Evolutionary conservation across 352 stramenopile species (phyloP).

Genomic region (Ophiocytium majus): DNA sequence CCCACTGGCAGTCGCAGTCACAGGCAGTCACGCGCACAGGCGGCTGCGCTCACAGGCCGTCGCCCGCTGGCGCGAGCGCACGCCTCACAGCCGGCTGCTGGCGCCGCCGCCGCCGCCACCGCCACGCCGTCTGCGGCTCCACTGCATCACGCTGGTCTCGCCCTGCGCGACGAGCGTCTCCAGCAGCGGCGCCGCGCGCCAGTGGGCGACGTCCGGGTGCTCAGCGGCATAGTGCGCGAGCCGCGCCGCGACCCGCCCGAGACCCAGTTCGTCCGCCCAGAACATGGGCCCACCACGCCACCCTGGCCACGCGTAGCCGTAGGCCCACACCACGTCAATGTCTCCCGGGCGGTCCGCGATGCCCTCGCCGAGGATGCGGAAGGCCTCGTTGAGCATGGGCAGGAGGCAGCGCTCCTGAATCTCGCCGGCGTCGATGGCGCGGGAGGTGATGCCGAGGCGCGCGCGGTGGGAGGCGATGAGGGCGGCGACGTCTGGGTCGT

Average conservation of each 20-base stretch:
- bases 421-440: constrained; percentile 48
- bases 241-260: constrained; percentile 18
- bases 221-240: constrained; percentile 34
- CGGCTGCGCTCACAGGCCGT: too few species aligned
- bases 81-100: too few species aligned
- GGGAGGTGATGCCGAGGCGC: constrained; percentile 5
- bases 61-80: too few species aligned
- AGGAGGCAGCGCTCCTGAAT: constrained; percentile 57
- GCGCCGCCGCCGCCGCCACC: background rate
- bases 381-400: constrained; percentile 56
- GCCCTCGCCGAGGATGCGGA: constrained; percentile 52
- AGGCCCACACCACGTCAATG: constrained; percentile 57
- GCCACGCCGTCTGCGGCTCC: constrained; percentile 21
- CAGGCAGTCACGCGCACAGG: too few species aligned
- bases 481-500: constrained; percentile 27
- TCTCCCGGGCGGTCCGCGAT: constrained; percentile 52
- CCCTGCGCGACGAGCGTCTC: constrained; percentile 31
- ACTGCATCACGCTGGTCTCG: constrained; percentile 27
- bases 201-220: constrained; percentile 44
- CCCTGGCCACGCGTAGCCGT: constrained; percentile 53
- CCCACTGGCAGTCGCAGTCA: too few species aligned
- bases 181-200: constrained; percentile 39
- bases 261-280: constrained; percentile 52
- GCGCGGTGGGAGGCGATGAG: constrained; percentile 36
- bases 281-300: constrained; percentile 58